These are phyloP conservation scores for Epithemia pelagica DNA, from an alignment of 108 stramenopile species.

Conservation along the genomic window DNA sequence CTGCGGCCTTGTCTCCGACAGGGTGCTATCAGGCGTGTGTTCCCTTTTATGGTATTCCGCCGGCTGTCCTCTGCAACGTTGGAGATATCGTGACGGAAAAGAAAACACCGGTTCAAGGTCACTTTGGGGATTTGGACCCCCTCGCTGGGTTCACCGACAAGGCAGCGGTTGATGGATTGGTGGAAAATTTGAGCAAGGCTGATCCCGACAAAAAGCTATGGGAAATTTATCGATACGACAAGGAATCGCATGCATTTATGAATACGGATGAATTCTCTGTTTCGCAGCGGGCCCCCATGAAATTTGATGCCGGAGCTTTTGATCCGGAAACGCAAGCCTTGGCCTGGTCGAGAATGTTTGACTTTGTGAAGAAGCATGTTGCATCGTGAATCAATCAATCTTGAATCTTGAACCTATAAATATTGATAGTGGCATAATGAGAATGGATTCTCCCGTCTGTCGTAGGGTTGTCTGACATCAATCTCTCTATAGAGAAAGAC, in stretches of 20 bases:
- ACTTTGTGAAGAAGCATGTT: conserved; percentile 13
- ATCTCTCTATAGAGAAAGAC: no score
- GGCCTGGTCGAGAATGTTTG: conserved; percentile 5
- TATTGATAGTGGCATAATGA: no score
- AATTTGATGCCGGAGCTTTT: conserved; percentile 7
- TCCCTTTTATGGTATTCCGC: conserved; percentile 25
- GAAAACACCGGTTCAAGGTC: conserved; percentile 18
- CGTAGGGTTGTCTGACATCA: no score
- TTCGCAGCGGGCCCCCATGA: not conserved
- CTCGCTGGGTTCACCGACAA: conserved; percentile 19
- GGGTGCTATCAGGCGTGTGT: conserved; percentile 2
- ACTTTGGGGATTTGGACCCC: conserved; percentile 20
- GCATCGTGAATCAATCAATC: no score
- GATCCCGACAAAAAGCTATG: conserved; percentile 9
- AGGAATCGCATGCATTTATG: conserved; percentile 27
- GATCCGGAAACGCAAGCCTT: conserved; percentile 2
- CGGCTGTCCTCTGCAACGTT: conserved; percentile 1
- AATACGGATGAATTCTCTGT: conserved; percentile 19
- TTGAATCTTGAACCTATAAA: no score
- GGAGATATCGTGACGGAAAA: not conserved
- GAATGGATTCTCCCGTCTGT: no score
- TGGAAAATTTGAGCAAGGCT: conserved; percentile 6
- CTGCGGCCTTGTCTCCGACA: conserved; percentile 4
- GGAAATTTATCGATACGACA: not conserved
- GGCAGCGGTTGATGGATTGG: conserved; percentile 14